phyloP scores from a whole-genome alignment of 768 basidiomycete genomes.

The Scleroderma citrinum region DNA sequence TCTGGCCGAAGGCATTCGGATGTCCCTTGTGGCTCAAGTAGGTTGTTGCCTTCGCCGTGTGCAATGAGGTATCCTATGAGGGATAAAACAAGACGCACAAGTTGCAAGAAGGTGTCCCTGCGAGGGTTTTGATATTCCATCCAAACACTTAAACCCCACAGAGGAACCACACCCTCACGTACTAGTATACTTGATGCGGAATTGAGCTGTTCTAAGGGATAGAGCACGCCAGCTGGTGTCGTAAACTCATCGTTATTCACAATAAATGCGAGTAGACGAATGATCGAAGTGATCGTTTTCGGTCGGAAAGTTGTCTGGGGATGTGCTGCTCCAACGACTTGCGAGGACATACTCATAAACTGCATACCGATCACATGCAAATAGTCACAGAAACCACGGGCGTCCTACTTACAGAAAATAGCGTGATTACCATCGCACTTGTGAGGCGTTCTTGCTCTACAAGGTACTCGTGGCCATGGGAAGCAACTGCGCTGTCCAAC shows the following conservation, averaged over 20 bases:
- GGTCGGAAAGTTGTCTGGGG: conserved; percentile 35
- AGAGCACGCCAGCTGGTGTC: conserved; percentile 1
- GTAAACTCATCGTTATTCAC: conserved; percentile 25
- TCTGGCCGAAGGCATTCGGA: not conserved
- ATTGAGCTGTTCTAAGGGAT: conserved; percentile 29
- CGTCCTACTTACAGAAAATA: conserved; percentile 30
- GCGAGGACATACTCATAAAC: conserved; percentile 16
- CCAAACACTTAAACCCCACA: conserved; percentile 67
- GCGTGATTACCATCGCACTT: conserved; percentile 30
- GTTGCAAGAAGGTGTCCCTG: conserved; percentile 40
- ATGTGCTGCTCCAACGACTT: not conserved
- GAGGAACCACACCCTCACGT: conserved; percentile 49
- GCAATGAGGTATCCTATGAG: conserved; percentile 1
- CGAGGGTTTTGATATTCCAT: conserved; percentile 44
- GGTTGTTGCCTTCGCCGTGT: conserved; percentile 37
- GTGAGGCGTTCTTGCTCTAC: conserved; percentile 25
- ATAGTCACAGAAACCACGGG: not conserved
- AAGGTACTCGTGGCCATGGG: conserved; percentile 5
- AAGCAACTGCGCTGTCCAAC: conserved; percentile 7
- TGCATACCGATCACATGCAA: conserved; percentile 2
- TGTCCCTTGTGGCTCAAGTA: conserved; percentile 43
- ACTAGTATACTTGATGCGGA: conserved; percentile 45
- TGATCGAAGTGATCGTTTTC: conserved; percentile 37
- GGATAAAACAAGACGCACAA: conserved; percentile 35
- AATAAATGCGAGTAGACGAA: conserved; percentile 39